Base-by-base conservation (phyloP, 371 early-diverging fungal species). In the Mucor irregularis region DNA sequence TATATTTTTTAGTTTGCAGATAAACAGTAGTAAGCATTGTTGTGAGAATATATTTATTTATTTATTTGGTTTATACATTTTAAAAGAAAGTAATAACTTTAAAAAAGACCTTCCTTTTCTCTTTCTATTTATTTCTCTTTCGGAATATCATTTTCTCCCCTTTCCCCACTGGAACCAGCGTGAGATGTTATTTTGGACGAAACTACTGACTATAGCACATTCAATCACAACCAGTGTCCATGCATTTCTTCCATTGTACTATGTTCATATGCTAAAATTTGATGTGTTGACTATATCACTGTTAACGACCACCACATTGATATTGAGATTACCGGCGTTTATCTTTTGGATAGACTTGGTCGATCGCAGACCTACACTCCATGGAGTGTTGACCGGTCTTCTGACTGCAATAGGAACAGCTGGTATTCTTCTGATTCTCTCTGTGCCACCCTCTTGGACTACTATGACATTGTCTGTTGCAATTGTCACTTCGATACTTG, bases 381-480 rank as follows among this genome's bases (percentile, higher is more conserved):
- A 74, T 42, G 75, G 75, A 9, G 64, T 74, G 17, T 61, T 74
- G 19, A 71, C 69, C 17, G 69, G 61, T 31, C 53, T 74, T 17
- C 35, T 74, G 35, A 74, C 75, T 10, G 71, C 69, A 10, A 26
- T 74, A 5, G 71, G 75, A 4, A 58, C 67, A 14, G 69, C 64
- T 13, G 67, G 62, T 24, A 50, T 74, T 17, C 53, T 71, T 5
- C 38, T 74, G 10, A 39, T 64, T 10, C 52, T 74, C 7, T 74
- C 71, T 43, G 61, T 71, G 10, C 71, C 71, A 24, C 75, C 71
- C 2, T 26, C 48, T 24, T 71, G 63, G 61, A 54, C 51, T 9
- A 34, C 57, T 16, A 19, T 53, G 54, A 51, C 66, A 14, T 60
- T 68, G 57, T 64, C 64, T 25, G 65, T 64, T 8, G 69, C 67